Evolutionary conservation across 805 yeast genomes (phyloP), one percentile per base, ranked within the genome.

Genomic region (Candida sphagnicola): DNA sequence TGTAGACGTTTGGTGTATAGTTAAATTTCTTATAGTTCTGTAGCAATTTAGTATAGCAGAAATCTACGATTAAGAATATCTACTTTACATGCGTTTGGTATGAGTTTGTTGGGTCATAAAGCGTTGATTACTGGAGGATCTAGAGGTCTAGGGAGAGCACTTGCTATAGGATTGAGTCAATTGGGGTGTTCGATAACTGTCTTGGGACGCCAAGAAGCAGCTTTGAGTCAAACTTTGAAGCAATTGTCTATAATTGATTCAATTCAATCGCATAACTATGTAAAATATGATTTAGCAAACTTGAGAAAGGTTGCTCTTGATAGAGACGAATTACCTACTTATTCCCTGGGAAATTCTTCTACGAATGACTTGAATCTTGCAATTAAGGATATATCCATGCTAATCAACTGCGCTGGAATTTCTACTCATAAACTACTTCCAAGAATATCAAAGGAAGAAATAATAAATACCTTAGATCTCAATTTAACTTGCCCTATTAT

Each of bases 361-460:
- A 17, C 21, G 37, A 32, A 1, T 35, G 56, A 6, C 51, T 51
- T 57, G 18, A 30, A 28, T 23, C 32, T 55, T 32, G 41, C 54
- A 3, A 57, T 72, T 34, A 55, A 65, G 28, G 55, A 57, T 0
- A 56, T 66, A 4, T 66, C 74, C 21, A 67, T 78, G 2, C 60
- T 83, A 13, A 65, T 83, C 16, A 82, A 82, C 48, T 60, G 90
- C 56, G 86, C 86, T 0, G 87, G 95, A 0, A 49, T 78, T 1
- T 66, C 88, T 3, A 87, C 80, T 46, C 63, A 71, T 19, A 61
- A 71, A 2, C 61, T 86, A 18, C 56, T 85, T 3, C 47, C 73
- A 15, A 50, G 65, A 16, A 69, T 80, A 1, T 44, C 68, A 2
- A 52, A 57, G 0, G 52, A 57, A 0, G 68, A 67, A 14, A 74